A percentile compares a stretch with the other conserved stretches of the same genome.
These are phyloP conservation scores for Tuber microsphaerosporum DNA, from an alignment of 495 filamentous ascomycete species.

Conservation along the genomic window DNA sequence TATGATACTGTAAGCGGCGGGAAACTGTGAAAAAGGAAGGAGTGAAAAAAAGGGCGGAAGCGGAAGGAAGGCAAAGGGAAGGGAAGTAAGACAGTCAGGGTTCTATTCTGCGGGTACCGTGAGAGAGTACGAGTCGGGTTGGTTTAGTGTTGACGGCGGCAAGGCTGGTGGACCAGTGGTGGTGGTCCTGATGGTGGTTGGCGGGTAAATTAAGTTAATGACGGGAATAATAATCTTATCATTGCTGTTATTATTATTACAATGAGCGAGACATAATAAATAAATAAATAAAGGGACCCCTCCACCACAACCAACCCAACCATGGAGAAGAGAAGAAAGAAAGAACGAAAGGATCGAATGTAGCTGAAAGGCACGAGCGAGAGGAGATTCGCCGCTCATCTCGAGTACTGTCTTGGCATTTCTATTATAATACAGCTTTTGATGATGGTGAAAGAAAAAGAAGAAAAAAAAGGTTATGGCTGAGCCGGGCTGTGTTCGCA, in stretches of 20 bases:
- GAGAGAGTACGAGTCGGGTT: not conserved
- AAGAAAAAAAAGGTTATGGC: no score
- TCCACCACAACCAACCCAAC: not conserved
- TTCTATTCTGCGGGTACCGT: not conserved
- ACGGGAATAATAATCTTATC: not conserved
- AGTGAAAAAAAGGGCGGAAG: not conserved
- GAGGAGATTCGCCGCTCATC: not conserved
- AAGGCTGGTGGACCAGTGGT: no score
- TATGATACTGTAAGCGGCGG: not conserved
- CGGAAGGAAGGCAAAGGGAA: not conserved
- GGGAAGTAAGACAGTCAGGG: not conserved
- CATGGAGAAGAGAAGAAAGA: not conserved
- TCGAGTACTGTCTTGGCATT: not conserved
- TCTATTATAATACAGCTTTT: not conserved
- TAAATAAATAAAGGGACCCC: not conserved
- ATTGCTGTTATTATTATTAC: not conserved
- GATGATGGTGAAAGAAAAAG: not conserved
- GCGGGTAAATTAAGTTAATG: not conserved
- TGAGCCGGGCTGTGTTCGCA: not conserved
- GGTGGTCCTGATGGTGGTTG: not conserved
- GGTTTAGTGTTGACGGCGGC: not conserved
- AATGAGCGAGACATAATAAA: not conserved
- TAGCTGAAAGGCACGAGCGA: slow-evolving; percentile 6
- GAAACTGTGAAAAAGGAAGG: not conserved
- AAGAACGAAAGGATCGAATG: not conserved